These are phyloP conservation scores for Ephemerocybe angulata DNA, from an alignment of 768 basidiomycete species.

Conservation along the genomic window DNA sequence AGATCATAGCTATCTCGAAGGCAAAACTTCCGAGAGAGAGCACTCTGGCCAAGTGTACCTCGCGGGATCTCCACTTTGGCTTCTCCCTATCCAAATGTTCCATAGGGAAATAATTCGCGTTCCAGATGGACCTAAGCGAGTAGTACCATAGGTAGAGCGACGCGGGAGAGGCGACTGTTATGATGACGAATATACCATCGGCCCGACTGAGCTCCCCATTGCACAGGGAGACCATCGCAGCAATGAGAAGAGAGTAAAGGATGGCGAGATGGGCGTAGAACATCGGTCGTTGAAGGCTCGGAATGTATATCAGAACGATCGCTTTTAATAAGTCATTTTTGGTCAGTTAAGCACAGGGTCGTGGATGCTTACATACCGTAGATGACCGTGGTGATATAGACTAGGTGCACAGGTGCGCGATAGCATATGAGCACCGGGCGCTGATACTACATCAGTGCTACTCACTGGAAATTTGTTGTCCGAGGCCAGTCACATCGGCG, in stretches of 20 bases:
- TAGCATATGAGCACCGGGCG: too few relatives aligned
- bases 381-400: constrained; percentile 6
- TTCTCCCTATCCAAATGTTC: neutral
- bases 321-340: too few relatives aligned
- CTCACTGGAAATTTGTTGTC: constrained; percentile 19
- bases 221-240: constrained; percentile 5
- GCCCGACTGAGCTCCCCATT: constrained; percentile 13
- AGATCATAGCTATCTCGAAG: neutral
- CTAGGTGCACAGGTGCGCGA: neutral
- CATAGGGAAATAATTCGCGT: constrained; percentile 1
- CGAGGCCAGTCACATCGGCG: constrained; percentile 19
- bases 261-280: constrained; percentile 14
- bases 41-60: neutral
- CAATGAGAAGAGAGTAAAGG: constrained; percentile 15
- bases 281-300: constrained; percentile 7
- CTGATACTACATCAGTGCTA: neutral
- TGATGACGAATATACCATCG: constrained; percentile 17
- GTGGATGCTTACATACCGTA: constrained; percentile 1
- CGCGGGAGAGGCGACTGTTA: constrained; percentile 14
- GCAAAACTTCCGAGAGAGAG: neutral
- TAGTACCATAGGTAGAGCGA: constrained; percentile 16
- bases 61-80: neutral
- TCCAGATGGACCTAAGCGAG: constrained; percentile 5
- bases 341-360: too few relatives aligned
- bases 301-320: constrained; percentile 11